Evolutionary conservation across 176 grass and related monocot genomes (phyloP).

Genomic region (Dactylis glomerata): DNA sequence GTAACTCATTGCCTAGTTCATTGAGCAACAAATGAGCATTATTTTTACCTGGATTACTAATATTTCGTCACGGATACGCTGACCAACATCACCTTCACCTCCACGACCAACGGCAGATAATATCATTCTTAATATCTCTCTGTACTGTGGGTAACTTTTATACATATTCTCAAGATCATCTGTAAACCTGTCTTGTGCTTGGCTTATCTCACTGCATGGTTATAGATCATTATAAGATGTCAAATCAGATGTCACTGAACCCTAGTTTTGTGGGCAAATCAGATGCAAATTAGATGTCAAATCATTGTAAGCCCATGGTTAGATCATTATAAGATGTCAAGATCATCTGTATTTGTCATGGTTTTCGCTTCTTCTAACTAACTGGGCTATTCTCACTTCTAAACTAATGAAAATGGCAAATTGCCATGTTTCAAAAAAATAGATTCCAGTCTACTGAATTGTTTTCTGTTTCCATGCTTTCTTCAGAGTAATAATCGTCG

Average conservation of each 20-base stretch:
- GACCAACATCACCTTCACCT: slow-evolving; percentile 97
- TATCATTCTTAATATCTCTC: slow-evolving; percentile 84
- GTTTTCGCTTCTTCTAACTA: not conserved
- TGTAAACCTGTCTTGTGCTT: slow-evolving; percentile 88
- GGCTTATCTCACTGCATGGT: slow-evolving; percentile 91
- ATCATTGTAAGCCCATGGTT: too few species aligned
- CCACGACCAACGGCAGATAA: slow-evolving; percentile 92
- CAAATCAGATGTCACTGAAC: not conserved
- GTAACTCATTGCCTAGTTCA: slow-evolving; percentile 3
- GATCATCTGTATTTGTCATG: not conserved
- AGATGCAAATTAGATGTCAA: too few species aligned
- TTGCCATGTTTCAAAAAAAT: not conserved
- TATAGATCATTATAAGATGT: slow-evolving; percentile 10
- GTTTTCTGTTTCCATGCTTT: not conserved
- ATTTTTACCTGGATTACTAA: slow-evolving; percentile 90
- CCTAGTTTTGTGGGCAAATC: not conserved
- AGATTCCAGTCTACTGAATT: not conserved
- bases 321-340: slow-evolving; percentile 13
- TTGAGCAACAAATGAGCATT: slow-evolving; percentile 20
- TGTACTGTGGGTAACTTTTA: slow-evolving; percentile 71
- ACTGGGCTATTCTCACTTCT: not conserved
- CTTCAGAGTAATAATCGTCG: not conserved
- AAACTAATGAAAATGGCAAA: not conserved
- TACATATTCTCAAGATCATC: slow-evolving; percentile 84
- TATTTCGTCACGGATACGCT: slow-evolving; percentile 99